These are phyloP conservation scores for Stereum hirsutum DNA, from an alignment of 1,284 basidiomycete genomes.

Conservation along the genomic window DNA sequence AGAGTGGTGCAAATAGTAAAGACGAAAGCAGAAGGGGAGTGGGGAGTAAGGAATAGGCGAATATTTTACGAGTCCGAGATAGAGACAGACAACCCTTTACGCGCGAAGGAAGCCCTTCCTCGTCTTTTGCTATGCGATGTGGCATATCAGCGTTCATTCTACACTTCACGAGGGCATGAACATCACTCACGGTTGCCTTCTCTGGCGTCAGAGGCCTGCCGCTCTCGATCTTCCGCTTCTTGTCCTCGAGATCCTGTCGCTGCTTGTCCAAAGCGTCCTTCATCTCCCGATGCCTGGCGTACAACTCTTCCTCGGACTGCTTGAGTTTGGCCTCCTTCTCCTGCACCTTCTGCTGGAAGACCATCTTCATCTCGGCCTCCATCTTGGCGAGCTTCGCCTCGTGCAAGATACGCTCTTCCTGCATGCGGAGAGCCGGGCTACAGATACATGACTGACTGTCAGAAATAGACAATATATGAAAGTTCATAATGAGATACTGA, in stretches of 20 bases:
- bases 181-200: slow-evolving; percentile 37
- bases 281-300: slow-evolving; percentile 97
- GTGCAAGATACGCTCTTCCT: slow-evolving; percentile 89
- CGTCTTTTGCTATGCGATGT: slow-evolving; percentile 40
- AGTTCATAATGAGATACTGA: slow-evolving; percentile 39
- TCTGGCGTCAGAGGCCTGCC: slow-evolving; percentile 93
- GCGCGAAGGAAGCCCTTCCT: slow-evolving; percentile 74
- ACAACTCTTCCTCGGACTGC: slow-evolving; percentile 96
- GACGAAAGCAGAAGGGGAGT: slow-evolving; percentile 17
- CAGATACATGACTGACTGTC: slow-evolving; percentile 10
- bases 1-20: too few relatives aligned
- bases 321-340: slow-evolving; percentile 98
- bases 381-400: slow-evolving; percentile 97
- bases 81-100: slow-evolving; percentile 34
- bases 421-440: slow-evolving; percentile 90
- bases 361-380: slow-evolving; percentile 99
- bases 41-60: slow-evolving; percentile 15
- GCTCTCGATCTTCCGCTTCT: slow-evolving; percentile 94
- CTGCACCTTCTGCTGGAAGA: slow-evolving; percentile 98
- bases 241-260: slow-evolving; percentile 90
- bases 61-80: slow-evolving; percentile 11
- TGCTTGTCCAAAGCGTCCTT: slow-evolving; percentile 98
- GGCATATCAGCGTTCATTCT: not conserved
- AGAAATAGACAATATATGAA: slow-evolving; percentile 2
- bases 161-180: slow-evolving; percentile 3